These are phyloP conservation scores for Chlamydomonas reinhardtii DNA, from an alignment of 163 green algal species.

Conservation along the genomic window DNA sequence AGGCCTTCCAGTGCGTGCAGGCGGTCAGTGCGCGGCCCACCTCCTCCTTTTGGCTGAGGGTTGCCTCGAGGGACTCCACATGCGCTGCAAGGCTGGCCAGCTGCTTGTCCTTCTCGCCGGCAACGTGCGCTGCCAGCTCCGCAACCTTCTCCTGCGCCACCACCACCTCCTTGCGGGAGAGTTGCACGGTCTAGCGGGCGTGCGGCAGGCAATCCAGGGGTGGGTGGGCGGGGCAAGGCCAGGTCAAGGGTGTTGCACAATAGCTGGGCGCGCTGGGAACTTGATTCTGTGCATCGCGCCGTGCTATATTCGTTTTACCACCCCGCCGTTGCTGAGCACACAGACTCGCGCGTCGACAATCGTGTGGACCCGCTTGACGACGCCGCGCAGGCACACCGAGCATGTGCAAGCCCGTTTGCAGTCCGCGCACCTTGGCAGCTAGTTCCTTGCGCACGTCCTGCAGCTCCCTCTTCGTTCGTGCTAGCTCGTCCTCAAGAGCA, in stretches of 20 bases:
- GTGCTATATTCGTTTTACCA: no score
- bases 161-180: constrained; percentile 52
- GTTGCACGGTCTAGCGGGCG: constrained; percentile 54
- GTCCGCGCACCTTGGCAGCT: constrained; percentile 58
- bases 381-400: no score
- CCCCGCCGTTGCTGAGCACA: no score
- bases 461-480: constrained; percentile 51
- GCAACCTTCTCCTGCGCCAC: constrained; percentile 47
- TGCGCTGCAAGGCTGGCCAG: constrained; percentile 43
- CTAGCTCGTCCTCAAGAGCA: constrained; percentile 43
- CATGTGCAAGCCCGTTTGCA: no score
- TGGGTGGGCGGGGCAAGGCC: no score
- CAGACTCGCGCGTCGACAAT: no score
- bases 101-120: constrained; percentile 45
- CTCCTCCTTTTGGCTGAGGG: constrained; percentile 52
- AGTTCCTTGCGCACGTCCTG: constrained; percentile 63
- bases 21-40: constrained; percentile 30
- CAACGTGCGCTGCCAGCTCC: constrained; percentile 42
- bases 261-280: no score
- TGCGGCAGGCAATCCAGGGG: not conserved
- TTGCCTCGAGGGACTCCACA: constrained; percentile 44
- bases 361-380: no score
- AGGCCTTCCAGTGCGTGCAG: no score
- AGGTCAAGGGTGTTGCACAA: no score
- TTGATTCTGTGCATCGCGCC: no score